These are phyloP conservation scores for Papilionanthe hybrid DNA, from an alignment of 116 monocot genomes.

Conservation along the genomic window DNA sequence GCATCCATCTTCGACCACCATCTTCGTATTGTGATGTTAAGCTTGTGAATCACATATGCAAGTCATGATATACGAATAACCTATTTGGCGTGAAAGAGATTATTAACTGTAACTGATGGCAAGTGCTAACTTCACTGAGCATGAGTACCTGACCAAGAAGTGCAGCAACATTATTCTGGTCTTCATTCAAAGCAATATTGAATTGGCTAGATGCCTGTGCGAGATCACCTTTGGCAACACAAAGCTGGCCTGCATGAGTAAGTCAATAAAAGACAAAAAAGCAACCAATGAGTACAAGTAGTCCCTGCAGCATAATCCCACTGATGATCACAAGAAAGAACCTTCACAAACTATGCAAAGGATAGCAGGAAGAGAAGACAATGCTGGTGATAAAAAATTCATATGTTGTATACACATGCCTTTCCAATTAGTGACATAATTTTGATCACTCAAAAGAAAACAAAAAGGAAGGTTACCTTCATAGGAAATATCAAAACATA, in stretches of 20 bases:
- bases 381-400: background rate
- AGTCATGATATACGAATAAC: background rate
- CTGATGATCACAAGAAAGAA: background rate
- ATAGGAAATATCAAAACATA: no score
- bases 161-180: slow-evolving; percentile 70
- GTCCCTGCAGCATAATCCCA: background rate
- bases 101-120: background rate
- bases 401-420: background rate
- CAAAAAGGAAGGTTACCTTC: no score
- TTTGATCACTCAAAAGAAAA: no score
- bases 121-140: background rate
- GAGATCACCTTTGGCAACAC: slow-evolving; percentile 70
- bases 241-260: slow-evolving; percentile 75
- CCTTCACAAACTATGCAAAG: background rate
- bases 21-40: no score
- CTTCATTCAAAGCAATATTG: slow-evolving; percentile 69
- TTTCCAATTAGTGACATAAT: no score
- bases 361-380: background rate
- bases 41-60: no score
- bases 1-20: no score
- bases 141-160: slow-evolving; percentile 85
- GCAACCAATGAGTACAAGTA: background rate
- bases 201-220: slow-evolving; percentile 51
- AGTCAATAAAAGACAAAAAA: slow-evolving; percentile 15
- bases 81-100: background rate